Evolutionary conservation across 768 basidiomycete genomes (phyloP).

Genomic region (Trichaptum fuscoviolaceum): DNA sequence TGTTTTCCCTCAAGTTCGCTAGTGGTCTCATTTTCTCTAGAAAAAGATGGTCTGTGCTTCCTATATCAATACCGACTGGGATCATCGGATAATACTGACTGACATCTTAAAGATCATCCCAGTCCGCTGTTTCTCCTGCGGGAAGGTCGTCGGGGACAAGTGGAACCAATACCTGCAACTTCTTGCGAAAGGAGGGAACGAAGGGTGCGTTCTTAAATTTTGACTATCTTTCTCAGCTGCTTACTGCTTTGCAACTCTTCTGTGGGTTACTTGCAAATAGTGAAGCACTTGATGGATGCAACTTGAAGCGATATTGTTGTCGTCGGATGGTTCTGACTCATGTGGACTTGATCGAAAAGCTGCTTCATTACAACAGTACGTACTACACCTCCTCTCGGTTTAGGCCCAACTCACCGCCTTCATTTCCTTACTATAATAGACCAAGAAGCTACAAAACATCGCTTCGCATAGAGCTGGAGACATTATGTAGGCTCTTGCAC

Average conservation of each 20-base stretch:
- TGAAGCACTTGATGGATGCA: slow-evolving; percentile 84
- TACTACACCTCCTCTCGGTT: slow-evolving; percentile 10
- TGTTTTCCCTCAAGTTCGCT: no score
- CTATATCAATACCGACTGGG: no score
- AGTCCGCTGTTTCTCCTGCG: slow-evolving; percentile 93
- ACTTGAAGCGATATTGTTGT: slow-evolving; percentile 93
- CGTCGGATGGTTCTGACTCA: slow-evolving; percentile 96
- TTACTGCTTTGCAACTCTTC: slow-evolving; percentile 2
- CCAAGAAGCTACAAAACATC: not conserved
- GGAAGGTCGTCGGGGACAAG: slow-evolving; percentile 95
- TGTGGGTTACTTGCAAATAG: slow-evolving; percentile 41
- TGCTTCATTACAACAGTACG: slow-evolving; percentile 93
- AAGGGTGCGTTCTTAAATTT: slow-evolving; percentile 60
- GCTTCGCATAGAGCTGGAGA: not conserved
- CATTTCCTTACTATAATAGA: not conserved
- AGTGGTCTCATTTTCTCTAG: no score
- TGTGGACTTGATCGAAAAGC: slow-evolving; percentile 95
- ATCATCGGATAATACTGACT: not conserved
- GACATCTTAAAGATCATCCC: slow-evolving; percentile 69
- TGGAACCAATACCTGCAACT: slow-evolving; percentile 87
- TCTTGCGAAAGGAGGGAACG: slow-evolving; percentile 72
- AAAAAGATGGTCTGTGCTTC: not conserved
- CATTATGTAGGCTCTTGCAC: not conserved
- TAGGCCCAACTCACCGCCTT: not conserved
- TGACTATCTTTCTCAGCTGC: slow-evolving; percentile 7